Evolutionary conservation across 225 moss, liverwort and hornwort species (phyloP).

Genomic region (Straminergon stramineum): DNA sequence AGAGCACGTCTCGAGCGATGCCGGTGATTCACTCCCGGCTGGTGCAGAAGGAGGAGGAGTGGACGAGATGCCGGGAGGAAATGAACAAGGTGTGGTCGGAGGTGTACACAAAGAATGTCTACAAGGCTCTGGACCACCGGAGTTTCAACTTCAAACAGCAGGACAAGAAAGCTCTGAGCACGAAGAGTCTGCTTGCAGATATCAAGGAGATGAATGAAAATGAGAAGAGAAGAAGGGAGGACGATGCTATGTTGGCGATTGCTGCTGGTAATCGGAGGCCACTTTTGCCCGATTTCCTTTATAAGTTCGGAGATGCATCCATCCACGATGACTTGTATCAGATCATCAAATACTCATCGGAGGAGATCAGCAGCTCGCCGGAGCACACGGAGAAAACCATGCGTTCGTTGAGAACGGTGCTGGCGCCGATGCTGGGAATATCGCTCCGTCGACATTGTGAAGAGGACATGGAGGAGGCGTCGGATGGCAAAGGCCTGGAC

Average conservation of each 20-base stretch:
- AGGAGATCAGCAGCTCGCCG: constrained; percentile 61
- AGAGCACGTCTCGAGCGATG: constrained; percentile 41
- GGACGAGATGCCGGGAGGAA: constrained; percentile 60
- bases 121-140: constrained; percentile 92
- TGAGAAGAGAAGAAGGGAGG: constrained; percentile 72
- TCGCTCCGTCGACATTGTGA: constrained; percentile 18
- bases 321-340: constrained; percentile 77
- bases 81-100: constrained; percentile 99
- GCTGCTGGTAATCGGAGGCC: constrained; percentile 60
- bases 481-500: neutral
- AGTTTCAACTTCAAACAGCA: constrained; percentile 97
- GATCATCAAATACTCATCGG: constrained; percentile 77
- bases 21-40: constrained; percentile 66
- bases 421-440: constrained; percentile 72
- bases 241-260: constrained; percentile 48
- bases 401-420: constrained; percentile 44
- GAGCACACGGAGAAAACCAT: constrained; percentile 66
- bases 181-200: constrained; percentile 70
- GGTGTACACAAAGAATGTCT: constrained; percentile 84
- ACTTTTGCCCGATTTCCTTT: constrained; percentile 50
- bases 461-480: constrained; percentile 22
- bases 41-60: constrained; percentile 89
- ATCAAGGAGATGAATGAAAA: constrained; percentile 81
- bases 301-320: constrained; percentile 43
- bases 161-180: constrained; percentile 86